Percentiles rank a stretch among this genome's conserved stretches.
Evolutionary conservation across 2,329 filamentous ascomycete species (phyloP).

Genomic region (Chalara sp.): DNA sequence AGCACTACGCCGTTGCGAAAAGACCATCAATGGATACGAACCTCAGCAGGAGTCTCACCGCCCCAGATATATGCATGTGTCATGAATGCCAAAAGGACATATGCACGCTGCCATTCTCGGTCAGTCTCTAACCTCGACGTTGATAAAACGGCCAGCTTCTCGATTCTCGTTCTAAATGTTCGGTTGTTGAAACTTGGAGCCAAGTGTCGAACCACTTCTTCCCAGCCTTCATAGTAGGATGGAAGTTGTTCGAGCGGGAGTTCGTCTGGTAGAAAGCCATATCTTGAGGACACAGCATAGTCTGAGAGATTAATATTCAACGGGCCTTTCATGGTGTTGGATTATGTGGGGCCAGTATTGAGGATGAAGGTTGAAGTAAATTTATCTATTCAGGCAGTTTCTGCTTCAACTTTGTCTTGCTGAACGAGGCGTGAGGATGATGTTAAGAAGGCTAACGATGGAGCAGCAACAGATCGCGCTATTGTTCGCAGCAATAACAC

Average conservation of each 20-base stretch:
- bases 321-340: conserved; percentile 18
- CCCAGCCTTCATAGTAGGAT: conserved; percentile 75
- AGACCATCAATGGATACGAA: conserved; percentile 28
- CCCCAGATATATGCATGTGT: conserved; percentile 89
- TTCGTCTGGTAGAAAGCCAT: conserved; percentile 72
- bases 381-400: too few species aligned
- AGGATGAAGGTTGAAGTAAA: neutral
- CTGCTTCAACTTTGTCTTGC: too few species aligned
- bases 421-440: too few species aligned
- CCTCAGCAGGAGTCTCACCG: conserved; percentile 66
- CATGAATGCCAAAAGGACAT: conserved; percentile 71
- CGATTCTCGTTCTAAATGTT: conserved; percentile 55
- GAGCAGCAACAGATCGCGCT: too few species aligned
- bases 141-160: conserved; percentile 62
- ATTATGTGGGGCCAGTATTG: neutral
- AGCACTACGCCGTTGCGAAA: conserved; percentile 11
- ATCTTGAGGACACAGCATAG: conserved; percentile 17
- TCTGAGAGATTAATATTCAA: conserved; percentile 18
- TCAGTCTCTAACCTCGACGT: conserved; percentile 56
- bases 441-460: too few species aligned
- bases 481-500: too few species aligned
- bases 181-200: conserved; percentile 59
- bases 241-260: conserved; percentile 60
- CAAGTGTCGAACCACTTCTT: conserved; percentile 60
- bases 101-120: conserved; percentile 75